phyloP scores from a whole-genome alignment of 2,329 filamentous ascomycete genomes.

The Colletotrichum cordylinicola region DNA sequence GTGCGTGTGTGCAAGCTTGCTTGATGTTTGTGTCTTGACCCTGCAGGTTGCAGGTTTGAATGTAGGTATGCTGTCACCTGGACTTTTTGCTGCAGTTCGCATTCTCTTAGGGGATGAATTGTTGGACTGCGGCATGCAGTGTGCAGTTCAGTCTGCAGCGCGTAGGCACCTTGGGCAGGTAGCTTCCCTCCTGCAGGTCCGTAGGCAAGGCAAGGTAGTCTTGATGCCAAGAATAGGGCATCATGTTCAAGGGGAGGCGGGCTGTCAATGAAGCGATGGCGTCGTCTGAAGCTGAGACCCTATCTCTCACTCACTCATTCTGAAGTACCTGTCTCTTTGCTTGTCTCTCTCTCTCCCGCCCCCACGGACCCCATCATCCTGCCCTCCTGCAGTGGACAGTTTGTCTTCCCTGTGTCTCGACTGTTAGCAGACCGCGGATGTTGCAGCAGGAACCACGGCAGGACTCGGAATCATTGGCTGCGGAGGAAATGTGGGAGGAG shows the following conservation, averaged over 20 bases:
- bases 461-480: neutral
- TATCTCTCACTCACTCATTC: neutral
- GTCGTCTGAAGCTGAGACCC: constrained; percentile 14
- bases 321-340: neutral
- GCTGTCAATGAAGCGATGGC: neutral
- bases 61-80: neutral
- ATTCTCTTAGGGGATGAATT: neutral
- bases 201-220: neutral
- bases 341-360: neutral
- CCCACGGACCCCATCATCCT: neutral
- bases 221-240: neutral
- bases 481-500: neutral
- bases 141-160: neutral
- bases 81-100: neutral
- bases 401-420: neutral
- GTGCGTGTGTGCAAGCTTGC: too few species aligned
- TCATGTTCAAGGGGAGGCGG: neutral
- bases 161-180: neutral
- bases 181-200: neutral
- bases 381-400: neutral
- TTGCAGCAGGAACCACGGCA: neutral
- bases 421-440: neutral
- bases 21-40: neutral
- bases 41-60: neutral
- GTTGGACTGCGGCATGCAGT: neutral